Conservation (phyloP, 495 filamentous ascomycete species). For the Xylaria longipes region DNA sequence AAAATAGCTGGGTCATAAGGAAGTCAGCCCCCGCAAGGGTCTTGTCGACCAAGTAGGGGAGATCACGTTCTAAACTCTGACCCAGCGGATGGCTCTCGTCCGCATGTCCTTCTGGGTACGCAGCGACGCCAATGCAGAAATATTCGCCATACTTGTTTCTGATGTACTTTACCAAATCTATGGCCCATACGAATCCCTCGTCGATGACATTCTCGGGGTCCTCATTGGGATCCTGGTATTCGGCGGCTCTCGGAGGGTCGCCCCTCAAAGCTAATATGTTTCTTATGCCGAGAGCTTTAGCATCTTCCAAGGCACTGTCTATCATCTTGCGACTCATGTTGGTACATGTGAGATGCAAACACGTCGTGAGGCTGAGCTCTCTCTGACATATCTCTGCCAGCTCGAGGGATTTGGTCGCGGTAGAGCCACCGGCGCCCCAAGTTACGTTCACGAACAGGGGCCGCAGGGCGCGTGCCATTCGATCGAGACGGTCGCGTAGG, state of each 20-base stretch:
- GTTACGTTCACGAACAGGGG: constrained; percentile 97
- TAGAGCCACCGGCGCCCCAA: constrained; percentile 96
- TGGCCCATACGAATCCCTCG: constrained; percentile 85
- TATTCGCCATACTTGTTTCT: constrained; percentile 84
- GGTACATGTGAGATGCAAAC: constrained; percentile 94
- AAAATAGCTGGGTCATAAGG: constrained; percentile 99
- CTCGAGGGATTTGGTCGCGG: constrained; percentile 86
- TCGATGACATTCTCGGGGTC: constrained; percentile 55
- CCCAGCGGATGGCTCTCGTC: constrained; percentile 80
- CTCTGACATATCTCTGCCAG: constrained; percentile 95
- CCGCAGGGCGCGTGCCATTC: constrained; percentile 88
- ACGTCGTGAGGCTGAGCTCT: constrained; percentile 90
- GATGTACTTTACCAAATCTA: constrained; percentile 92
- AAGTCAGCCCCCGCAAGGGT: constrained; percentile 92
- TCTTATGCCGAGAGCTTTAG: constrained; percentile 88
- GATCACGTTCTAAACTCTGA: constrained; percentile 79
- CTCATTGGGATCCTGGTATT: constrained; percentile 71
- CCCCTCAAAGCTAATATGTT: constrained; percentile 94
- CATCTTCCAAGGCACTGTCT: constrained; percentile 88
- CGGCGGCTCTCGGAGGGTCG: constrained; percentile 88
- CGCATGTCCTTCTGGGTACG: constrained; percentile 96
- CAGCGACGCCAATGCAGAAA: constrained; percentile 95
- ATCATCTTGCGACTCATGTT: constrained; percentile 91
- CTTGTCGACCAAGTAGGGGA: constrained; percentile 93
- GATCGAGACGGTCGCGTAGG: constrained; percentile 87